Percentiles rank a stretch among this genome's conserved stretches.
These are phyloP conservation scores for Cyclocybe aegerita DNA, from an alignment of 768 basidiomycete species.

Conservation along the genomic window DNA sequence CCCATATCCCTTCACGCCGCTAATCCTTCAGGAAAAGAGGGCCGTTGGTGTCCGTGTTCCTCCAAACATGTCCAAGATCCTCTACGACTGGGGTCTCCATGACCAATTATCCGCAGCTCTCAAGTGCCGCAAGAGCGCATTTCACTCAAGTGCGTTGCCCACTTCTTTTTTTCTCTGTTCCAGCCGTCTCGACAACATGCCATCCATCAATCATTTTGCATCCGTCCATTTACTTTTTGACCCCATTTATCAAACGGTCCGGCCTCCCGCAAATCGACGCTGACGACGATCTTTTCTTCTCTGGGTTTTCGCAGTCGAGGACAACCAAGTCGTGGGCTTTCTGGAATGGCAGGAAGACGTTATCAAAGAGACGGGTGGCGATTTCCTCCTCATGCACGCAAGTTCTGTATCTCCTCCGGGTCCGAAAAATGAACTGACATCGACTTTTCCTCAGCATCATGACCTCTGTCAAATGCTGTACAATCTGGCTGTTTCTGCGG, in stretches of 20 bases:
- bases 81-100: constrained; percentile 51
- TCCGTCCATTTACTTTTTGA: too few relatives aligned
- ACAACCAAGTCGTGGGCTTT: constrained; percentile 39
- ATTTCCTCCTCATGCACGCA: constrained; percentile 51
- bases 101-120: constrained; percentile 34
- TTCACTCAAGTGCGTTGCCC: constrained; percentile 31
- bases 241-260: background rate
- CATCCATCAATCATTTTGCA: background rate
- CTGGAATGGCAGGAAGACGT: constrained; percentile 51
- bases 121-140: constrained; percentile 31
- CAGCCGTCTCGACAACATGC: background rate
- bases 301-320: constrained; percentile 38
- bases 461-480: constrained; percentile 46
- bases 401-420: constrained; percentile 13
- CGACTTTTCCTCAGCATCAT: constrained; percentile 33
- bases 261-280: background rate
- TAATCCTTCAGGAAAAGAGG: constrained; percentile 17
- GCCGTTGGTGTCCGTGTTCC: constrained; percentile 47
- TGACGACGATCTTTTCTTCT: too few relatives aligned
- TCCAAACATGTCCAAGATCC: constrained; percentile 51
- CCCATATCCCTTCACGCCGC: background rate
- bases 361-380: constrained; percentile 45
- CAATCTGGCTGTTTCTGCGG: constrained; percentile 37
- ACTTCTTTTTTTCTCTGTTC: background rate
- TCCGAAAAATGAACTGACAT: background rate